Percentiles rank a stretch among this genome's conserved stretches.
Evolutionary conservation across 2,329 filamentous ascomycete genomes (phyloP).

Genomic region (Rutstroemia sp.): DNA sequence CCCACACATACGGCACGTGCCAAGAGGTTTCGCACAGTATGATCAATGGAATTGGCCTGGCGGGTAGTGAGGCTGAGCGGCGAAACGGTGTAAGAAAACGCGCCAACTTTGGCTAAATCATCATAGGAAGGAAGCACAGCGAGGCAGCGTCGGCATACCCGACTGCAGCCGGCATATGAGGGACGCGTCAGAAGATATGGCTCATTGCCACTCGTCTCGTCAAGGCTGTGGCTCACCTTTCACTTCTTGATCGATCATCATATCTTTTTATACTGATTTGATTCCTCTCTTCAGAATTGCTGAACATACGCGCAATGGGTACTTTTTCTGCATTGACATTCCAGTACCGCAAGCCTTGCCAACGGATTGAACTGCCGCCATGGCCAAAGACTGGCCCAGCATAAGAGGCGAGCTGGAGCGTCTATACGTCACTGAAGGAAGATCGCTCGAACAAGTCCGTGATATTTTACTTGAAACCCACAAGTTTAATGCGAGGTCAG

Average conservation of each 20-base stretch:
- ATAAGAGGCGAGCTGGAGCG: constrained; percentile 15
- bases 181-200: constrained; percentile 1
- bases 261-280: no score
- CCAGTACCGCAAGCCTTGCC: background rate
- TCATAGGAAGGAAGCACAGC: background rate
- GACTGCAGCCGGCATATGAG: background rate
- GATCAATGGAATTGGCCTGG: no score
- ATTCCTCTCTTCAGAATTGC: no score
- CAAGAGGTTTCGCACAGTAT: no score
- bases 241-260: no score
- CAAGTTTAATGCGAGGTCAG: constrained; percentile 17
- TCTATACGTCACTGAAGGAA: constrained; percentile 13
- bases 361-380: constrained; percentile 2
- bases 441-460: constrained; percentile 13
- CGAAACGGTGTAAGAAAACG: background rate
- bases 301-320: background rate
- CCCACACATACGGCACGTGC: no score
- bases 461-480: constrained; percentile 9
- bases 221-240: background rate
- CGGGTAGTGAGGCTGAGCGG: no score
- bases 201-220: constrained; percentile 1
- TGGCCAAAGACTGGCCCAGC: constrained; percentile 16
- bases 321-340: background rate
- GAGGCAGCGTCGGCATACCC: background rate
- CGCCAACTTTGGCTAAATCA: background rate